Conservation (phyloP, 768 basidiomycete genomes). For the Postia placenta region DNA sequence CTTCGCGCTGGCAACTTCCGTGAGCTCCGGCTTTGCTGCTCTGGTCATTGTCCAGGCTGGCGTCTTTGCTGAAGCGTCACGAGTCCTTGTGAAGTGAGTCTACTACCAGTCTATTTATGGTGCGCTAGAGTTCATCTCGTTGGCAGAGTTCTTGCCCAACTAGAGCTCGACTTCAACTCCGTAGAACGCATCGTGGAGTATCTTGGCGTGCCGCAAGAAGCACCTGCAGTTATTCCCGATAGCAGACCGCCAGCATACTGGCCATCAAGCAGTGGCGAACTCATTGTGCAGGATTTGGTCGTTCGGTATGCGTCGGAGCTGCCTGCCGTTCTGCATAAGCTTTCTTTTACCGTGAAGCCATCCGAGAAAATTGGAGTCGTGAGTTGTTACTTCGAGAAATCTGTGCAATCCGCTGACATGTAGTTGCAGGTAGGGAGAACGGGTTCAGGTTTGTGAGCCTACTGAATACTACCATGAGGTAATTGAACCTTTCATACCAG, state of each 20-base stretch:
- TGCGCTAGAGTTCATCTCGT: background rate
- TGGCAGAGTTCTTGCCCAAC: constrained; percentile 54
- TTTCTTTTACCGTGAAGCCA: constrained; percentile 55
- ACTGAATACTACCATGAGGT: background rate
- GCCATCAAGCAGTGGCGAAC: constrained; percentile 54
- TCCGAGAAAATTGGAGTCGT: constrained; percentile 68
- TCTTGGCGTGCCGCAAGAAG: constrained; percentile 61
- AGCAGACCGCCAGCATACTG: constrained; percentile 65
- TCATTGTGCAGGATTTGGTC: constrained; percentile 52
- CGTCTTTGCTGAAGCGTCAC: constrained; percentile 62
- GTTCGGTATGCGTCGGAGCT: constrained; percentile 60
- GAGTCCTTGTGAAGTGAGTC: constrained; percentile 52
- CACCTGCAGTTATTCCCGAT: constrained; percentile 50
- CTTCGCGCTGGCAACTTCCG: constrained; percentile 55
- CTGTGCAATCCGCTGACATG: background rate
- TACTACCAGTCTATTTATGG: background rate
- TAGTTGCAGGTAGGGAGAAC: constrained; percentile 57
- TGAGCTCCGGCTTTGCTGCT: constrained; percentile 57
- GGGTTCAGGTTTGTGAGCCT: constrained; percentile 45
- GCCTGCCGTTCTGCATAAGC: constrained; percentile 47
- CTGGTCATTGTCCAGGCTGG: constrained; percentile 69
- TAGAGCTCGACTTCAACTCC: constrained; percentile 71
- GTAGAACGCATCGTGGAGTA: constrained; percentile 73
- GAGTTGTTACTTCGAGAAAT: constrained; percentile 16
- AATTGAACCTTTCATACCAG: constrained; percentile 3